phyloP scores from a whole-genome alignment of 805 yeast genomes.

The Wickerhamomyces chaumierensis region DNA sequence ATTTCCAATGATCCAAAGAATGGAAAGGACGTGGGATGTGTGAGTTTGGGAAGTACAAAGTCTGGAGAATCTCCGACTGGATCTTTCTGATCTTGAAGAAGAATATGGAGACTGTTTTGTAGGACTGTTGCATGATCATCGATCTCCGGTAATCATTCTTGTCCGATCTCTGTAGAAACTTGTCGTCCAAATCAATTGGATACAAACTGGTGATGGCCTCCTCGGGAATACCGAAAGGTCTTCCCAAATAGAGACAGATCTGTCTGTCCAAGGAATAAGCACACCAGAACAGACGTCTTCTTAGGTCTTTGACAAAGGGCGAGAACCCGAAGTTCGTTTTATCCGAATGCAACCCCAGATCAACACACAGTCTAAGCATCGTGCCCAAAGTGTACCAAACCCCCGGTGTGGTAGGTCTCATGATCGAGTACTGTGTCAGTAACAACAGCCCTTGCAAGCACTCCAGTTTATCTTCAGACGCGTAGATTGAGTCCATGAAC shows the following conservation, averaged over 20 bases:
- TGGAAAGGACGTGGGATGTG: slow-evolving; percentile 58
- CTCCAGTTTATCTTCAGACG: slow-evolving; percentile 52
- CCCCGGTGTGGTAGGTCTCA: slow-evolving; percentile 86
- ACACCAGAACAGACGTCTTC: slow-evolving; percentile 82
- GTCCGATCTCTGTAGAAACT: slow-evolving; percentile 33
- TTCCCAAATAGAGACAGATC: slow-evolving; percentile 72
- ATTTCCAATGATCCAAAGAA: slow-evolving; percentile 52
- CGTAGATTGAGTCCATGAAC: slow-evolving; percentile 44
- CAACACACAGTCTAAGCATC: slow-evolving; percentile 70
- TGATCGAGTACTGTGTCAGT: slow-evolving; percentile 59
- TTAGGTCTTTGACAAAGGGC: slow-evolving; percentile 51
- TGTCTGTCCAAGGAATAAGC: slow-evolving; percentile 80
- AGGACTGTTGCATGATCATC: slow-evolving; percentile 38
- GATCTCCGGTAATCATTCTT: slow-evolving; percentile 28
- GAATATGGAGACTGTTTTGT: slow-evolving; percentile 55
- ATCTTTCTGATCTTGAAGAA: slow-evolving; percentile 61
- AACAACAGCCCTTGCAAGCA: slow-evolving; percentile 62
- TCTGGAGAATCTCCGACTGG: slow-evolving; percentile 67
- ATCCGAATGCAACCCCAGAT: slow-evolving; percentile 76
- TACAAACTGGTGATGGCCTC: slow-evolving; percentile 60
- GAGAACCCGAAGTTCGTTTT: slow-evolving; percentile 28
- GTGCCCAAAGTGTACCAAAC: slow-evolving; percentile 88
- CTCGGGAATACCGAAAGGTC: slow-evolving; percentile 86
- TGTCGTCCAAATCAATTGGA: slow-evolving; percentile 69
- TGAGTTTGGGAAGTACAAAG: slow-evolving; percentile 54